These are phyloP conservation scores for Diaporthe nobilis DNA, from an alignment of 2,329 filamentous ascomycete genomes.

Conservation along the genomic window DNA sequence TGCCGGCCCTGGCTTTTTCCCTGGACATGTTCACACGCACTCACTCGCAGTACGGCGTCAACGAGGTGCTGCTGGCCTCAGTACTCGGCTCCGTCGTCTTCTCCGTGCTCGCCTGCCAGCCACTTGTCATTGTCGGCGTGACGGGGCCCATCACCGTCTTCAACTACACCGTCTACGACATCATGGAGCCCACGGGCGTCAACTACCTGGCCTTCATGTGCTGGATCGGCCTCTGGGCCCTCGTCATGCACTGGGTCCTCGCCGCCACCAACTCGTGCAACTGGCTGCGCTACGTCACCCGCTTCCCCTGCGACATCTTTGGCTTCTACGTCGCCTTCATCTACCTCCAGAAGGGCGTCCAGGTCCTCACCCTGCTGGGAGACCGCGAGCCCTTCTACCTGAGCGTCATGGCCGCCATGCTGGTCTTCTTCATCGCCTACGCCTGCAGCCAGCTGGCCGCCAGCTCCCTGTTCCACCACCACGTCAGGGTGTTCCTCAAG, in stretches of 20 bases:
- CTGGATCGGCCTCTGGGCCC: slow-evolving; percentile 91
- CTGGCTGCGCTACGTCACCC: slow-evolving; percentile 87
- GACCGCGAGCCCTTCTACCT: slow-evolving; percentile 79
- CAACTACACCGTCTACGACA: slow-evolving; percentile 94
- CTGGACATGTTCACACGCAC: slow-evolving; percentile 96
- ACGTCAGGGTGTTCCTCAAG: slow-evolving; percentile 85
- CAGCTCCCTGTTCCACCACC: slow-evolving; percentile 80
- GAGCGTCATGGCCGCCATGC: slow-evolving; percentile 80
- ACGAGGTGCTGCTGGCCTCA: slow-evolving; percentile 89
- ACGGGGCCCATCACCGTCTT: slow-evolving; percentile 94
- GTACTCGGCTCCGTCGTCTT: slow-evolving; percentile 89
- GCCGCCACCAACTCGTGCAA: slow-evolving; percentile 91
- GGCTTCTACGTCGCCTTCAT: slow-evolving; percentile 95
- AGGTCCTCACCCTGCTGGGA: slow-evolving; percentile 85
- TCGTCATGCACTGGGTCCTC: slow-evolving; percentile 87
- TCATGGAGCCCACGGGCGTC: slow-evolving; percentile 81
- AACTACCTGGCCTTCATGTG: slow-evolving; percentile 93
- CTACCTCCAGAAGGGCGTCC: slow-evolving; percentile 91
- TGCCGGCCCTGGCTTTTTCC: slow-evolving; percentile 89
- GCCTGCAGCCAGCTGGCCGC: slow-evolving; percentile 79
- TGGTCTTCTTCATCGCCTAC: slow-evolving; percentile 85
- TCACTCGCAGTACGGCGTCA: slow-evolving; percentile 86
- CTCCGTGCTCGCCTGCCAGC: slow-evolving; percentile 83
- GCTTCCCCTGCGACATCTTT: slow-evolving; percentile 94
- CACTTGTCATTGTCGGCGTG: slow-evolving; percentile 90